Percentiles rank a stretch among this genome's conserved stretches.
Evolutionary conservation across 2,329 filamentous ascomycete species (phyloP).

Genomic region (Xylaria sp.): DNA sequence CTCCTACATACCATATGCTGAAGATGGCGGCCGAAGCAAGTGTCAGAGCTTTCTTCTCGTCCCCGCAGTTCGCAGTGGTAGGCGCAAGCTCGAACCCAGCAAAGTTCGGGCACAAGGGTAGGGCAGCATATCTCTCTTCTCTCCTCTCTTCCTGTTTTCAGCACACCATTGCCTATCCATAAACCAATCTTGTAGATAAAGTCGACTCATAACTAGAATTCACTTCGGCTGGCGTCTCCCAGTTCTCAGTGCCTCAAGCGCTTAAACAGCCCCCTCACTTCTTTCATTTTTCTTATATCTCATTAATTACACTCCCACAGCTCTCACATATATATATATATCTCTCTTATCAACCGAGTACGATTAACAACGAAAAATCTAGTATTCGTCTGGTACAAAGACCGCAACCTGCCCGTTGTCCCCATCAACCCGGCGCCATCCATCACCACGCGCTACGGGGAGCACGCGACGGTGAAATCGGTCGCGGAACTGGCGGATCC

Average conservation of each 20-base stretch:
- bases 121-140: slow-evolving; percentile 42
- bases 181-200: neutral
- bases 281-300: neutral
- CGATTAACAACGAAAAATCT: slow-evolving; percentile 8
- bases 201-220: neutral
- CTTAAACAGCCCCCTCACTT: neutral
- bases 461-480: slow-evolving; percentile 72
- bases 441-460: slow-evolving; percentile 69
- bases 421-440: slow-evolving; percentile 82
- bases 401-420: slow-evolving; percentile 78
- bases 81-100: slow-evolving; percentile 85
- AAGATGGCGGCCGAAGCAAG: slow-evolving; percentile 75
- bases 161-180: neutral
- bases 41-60: slow-evolving; percentile 82
- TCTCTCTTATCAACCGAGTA: too few species aligned
- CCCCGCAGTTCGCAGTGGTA: slow-evolving; percentile 84
- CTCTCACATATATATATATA: neutral
- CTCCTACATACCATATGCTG: slow-evolving; percentile 24
- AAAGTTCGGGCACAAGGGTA: slow-evolving; percentile 92
- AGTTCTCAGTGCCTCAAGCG: neutral
- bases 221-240: neutral
- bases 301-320: neutral
- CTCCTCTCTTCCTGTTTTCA: neutral
- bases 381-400: slow-evolving; percentile 93
- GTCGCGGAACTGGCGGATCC: slow-evolving; percentile 75